These are phyloP conservation scores for Galerina sulciceps DNA, from an alignment of 768 basidiomycete species.

Conservation along the genomic window DNA sequence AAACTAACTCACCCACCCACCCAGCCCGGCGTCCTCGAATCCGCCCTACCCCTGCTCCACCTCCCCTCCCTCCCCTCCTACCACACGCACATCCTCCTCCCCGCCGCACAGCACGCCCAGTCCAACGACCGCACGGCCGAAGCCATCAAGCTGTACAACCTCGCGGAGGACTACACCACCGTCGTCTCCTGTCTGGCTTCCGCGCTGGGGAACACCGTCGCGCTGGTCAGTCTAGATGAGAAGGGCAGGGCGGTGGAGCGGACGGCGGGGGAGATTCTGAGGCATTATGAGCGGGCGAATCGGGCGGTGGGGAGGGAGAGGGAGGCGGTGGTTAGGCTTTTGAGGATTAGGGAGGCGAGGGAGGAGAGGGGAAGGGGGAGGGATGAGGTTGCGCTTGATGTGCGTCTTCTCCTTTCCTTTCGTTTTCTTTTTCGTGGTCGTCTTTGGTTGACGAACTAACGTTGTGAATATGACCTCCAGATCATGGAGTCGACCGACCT, in stretches of 20 bases:
- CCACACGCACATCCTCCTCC: conserved; percentile 81
- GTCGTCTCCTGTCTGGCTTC: conserved; percentile 88
- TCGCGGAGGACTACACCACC: conserved; percentile 88
- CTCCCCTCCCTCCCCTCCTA: conserved; percentile 69
- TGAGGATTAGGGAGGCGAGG: conserved; percentile 83
- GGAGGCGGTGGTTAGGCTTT: conserved; percentile 73
- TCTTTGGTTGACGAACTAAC: too few species aligned
- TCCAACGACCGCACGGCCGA: conserved; percentile 85
- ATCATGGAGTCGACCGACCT: conserved; percentile 87
- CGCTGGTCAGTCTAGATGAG: conserved; percentile 63
- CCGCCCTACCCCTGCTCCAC: conserved; percentile 75
- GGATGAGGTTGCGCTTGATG: conserved; percentile 82
- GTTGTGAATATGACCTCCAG: too few species aligned
- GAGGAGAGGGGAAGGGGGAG: conserved; percentile 73
- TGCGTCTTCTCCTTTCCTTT: conserved; percentile 43
- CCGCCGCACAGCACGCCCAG: conserved; percentile 81
- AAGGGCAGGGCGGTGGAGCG: conserved; percentile 71
- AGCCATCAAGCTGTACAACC: conserved; percentile 94
- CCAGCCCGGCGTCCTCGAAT: conserved; percentile 88
- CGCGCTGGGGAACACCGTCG: conserved; percentile 83
- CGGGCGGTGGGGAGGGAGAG: conserved; percentile 71
- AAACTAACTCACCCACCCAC: too few species aligned
- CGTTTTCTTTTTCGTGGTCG: not conserved
- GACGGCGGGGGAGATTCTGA: conserved; percentile 78
- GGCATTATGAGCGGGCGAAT: conserved; percentile 80